Evolutionary conservation across 345 rosid genomes (phyloP).

Genomic region (Ceriops zippeliana): DNA sequence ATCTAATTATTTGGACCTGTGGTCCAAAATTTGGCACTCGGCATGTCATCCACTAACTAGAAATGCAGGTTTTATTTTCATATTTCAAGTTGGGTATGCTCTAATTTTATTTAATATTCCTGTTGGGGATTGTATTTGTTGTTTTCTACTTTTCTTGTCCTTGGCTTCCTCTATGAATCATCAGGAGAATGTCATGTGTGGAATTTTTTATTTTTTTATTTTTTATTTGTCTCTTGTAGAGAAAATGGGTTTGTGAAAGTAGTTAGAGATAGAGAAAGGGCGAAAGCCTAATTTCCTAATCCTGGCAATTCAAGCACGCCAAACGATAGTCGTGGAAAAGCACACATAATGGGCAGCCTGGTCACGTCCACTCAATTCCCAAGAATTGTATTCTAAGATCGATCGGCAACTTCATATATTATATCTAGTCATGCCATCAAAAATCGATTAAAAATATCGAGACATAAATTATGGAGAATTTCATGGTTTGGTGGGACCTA

Average conservation of each 20-base stretch:
- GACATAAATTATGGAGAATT: not conserved
- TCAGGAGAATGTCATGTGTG: slow-evolving; percentile 28
- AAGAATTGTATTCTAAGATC: not conserved
- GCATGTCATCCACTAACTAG: not conserved
- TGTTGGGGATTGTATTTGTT: not conserved
- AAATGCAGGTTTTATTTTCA: not conserved
- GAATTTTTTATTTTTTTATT: not conserved
- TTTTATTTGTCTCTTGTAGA: slow-evolving; percentile 27
- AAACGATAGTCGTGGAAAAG: not conserved
- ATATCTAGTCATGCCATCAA: not conserved
- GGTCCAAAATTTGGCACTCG: slow-evolving; percentile 1
- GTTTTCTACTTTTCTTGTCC: slow-evolving; percentile 1
- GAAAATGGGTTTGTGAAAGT: not conserved
- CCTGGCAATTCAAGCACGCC: not conserved
- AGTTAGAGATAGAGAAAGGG: too few relatives aligned
- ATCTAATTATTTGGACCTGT: slow-evolving; percentile 7
- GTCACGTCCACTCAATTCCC: slow-evolving; percentile 12
- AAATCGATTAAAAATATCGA: slow-evolving; percentile 2
- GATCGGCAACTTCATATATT: not conserved
- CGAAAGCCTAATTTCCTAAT: too few relatives aligned
- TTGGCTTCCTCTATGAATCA: slow-evolving; percentile 38
- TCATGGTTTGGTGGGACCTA: slow-evolving; percentile 16
- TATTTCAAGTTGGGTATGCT: slow-evolving; percentile 1
- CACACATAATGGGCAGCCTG: slow-evolving; percentile 7
- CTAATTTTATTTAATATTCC: slow-evolving; percentile 1